Evolutionary conservation across 2,329 filamentous ascomycete species (phyloP).

Genomic region (Orbilia javanica): DNA sequence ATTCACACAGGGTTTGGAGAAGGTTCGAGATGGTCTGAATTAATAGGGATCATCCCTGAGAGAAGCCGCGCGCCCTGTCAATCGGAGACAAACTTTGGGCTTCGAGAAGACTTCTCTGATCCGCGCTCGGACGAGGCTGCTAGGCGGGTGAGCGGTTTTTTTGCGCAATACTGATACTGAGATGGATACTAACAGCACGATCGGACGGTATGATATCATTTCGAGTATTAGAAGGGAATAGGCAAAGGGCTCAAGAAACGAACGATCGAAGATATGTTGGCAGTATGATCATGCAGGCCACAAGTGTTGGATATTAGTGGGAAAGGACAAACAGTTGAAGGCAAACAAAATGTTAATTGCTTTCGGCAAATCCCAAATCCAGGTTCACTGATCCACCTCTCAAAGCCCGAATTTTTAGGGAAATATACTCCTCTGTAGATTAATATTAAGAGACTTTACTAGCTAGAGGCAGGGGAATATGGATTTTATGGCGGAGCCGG

Average conservation of each 20-base stretch:
- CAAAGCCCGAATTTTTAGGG: neutral
- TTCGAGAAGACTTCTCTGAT: constrained; percentile 3
- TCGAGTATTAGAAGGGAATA: no score
- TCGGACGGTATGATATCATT: neutral
- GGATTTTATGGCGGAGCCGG: neutral
- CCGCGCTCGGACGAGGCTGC: constrained; percentile 1
- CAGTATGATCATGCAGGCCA: no score
- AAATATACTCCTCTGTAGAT: neutral
- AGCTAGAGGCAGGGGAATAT: neutral
- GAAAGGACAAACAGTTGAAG: no score
- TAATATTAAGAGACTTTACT: neutral
- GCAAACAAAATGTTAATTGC: no score
- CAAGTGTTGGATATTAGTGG: no score
- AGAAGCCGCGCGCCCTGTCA: constrained; percentile 26
- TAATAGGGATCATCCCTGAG: constrained; percentile 38
- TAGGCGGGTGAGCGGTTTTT: neutral
- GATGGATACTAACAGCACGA: no score
- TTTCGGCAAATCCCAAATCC: no score
- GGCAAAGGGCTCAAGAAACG: no score
- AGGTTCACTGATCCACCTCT: neutral
- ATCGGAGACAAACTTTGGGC: constrained; percentile 21
- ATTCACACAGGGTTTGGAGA: constrained; percentile 26
- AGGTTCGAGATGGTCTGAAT: constrained; percentile 26
- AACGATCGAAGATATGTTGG: no score
- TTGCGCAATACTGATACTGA: neutral